Base-by-base conservation (phyloP, 352 stramenopile species). In the Peronospora destructor region DNA sequence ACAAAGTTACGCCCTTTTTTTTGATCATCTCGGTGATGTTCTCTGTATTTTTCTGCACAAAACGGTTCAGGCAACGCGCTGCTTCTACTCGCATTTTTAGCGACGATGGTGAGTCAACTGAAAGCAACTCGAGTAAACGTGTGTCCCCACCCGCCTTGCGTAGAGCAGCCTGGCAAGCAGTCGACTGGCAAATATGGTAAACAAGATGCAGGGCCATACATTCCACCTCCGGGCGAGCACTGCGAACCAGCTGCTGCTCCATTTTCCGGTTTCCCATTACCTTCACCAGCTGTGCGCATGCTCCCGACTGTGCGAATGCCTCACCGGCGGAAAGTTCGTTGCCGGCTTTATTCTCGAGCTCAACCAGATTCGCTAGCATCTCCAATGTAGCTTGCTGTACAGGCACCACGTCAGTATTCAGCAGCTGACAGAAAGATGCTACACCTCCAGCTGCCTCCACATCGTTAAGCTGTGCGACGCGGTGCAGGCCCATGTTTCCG, bases 401-500 rank as follows among this genome's bases (percentile, higher is more conserved):
- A 12, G 76, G 64, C 42, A 79, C 71, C 1, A 73, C 56, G 19
- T 83, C 70, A 0, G 66, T 78, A 8, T 66, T 56, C 0, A 91
- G 57, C 29, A 94, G 38, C 11, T 84, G 61, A 40, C 78, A 91
- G 34, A 94, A 88, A 7, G 78, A 79, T 1, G 55, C 53, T 14
- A 94, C 68, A 6, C 83, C 83, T 29, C 83, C 83, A n/a, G 77
- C 80, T 5, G 76, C 73, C 44, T 90, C 80, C 13, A 94, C 67
- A 53, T 94, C 83, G 52, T 94, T 94, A 2, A 94, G 63, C 57
- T 94, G 80, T 13, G 78, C 70, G 14, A 94, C 66, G 44, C 73
- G 78, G 40, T 91, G 78, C 1, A 78, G 39, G 0, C 83, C 83
- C 72, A 94, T 83, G 9, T 78, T 77, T 19, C 42, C 51, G 10